Conservation (phyloP, 2,329 filamentous ascomycete genomes). For the Fulvia fulva region DNA sequence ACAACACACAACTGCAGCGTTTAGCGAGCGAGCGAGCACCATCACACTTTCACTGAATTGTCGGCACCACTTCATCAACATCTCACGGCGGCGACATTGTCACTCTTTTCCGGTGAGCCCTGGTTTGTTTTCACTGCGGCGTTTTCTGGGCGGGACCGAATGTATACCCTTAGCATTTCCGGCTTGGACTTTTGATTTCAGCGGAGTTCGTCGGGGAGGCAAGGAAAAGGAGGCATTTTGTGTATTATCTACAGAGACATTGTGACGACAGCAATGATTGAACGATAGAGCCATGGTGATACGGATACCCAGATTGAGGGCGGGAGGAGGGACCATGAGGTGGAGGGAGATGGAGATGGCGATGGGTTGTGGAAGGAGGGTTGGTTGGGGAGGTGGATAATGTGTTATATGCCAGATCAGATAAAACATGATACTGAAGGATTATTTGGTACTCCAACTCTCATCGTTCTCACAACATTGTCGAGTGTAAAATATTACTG, state of each 20-base stretch:
- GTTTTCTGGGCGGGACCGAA: neutral
- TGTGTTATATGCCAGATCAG: slow-evolving; percentile 3
- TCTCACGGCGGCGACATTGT: neutral
- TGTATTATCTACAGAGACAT: slow-evolving; percentile 8
- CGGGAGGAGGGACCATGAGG: neutral
- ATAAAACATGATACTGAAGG: neutral
- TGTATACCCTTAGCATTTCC: neutral
- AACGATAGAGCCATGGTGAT: neutral
- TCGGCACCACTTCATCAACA: neutral
- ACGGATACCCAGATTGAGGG: neutral
- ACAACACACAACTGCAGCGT: neutral
- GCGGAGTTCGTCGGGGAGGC: neutral
- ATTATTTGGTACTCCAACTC: neutral
- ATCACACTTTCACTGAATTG: neutral
- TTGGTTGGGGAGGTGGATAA: neutral
- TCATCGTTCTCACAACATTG: neutral
- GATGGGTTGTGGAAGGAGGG: no score
- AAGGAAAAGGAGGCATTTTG: neutral
- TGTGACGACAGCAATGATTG: neutral
- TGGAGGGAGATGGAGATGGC: neutral
- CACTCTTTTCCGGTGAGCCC: neutral
- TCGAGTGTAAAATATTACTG: neutral
- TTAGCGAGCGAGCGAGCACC: neutral
- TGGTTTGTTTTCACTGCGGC: neutral
- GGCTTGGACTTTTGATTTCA: neutral